phyloP scores from a whole-genome alignment of 768 basidiomycete genomes.

The Termitomyces sp. region DNA sequence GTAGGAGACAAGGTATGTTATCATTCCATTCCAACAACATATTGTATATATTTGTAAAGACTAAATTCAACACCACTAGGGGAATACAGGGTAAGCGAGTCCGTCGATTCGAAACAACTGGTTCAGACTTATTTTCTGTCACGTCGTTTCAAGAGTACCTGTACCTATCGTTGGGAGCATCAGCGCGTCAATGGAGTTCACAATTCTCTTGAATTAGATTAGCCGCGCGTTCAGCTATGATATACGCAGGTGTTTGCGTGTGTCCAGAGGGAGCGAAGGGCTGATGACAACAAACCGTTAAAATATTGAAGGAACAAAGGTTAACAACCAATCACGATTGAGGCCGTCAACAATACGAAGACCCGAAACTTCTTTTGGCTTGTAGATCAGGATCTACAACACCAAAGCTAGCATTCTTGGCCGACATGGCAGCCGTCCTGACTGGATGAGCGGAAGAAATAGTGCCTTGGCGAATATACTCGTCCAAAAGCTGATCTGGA shows the following conservation, averaged over 20 bases:
- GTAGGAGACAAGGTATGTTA: not conserved
- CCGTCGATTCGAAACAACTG: too few species aligned
- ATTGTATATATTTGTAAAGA: not conserved
- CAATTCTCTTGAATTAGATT: slow-evolving; percentile 7
- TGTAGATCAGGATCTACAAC: not conserved
- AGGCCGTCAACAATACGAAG: too few species aligned
- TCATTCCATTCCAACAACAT: not conserved
- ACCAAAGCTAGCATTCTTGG: not conserved
- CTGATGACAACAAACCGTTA: too few species aligned
- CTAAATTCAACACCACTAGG: too few species aligned
- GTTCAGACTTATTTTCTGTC: too few species aligned
- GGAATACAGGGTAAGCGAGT: too few species aligned
- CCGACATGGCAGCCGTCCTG: not conserved
- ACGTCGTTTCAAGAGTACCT: too few species aligned
- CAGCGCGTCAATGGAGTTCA: not conserved
- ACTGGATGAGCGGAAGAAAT: not conserved
- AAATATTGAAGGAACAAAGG: too few species aligned
- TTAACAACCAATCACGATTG: too few species aligned
- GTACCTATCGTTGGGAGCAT: too few species aligned
- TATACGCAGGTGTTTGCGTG: slow-evolving; percentile 19
- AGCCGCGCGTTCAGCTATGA: slow-evolving; percentile 23
- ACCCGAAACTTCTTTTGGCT: too few species aligned
- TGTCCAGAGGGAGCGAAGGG: slow-evolving; percentile 12
- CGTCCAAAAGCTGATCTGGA: slow-evolving; percentile 4
- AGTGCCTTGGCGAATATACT: not conserved